Base-by-base conservation (phyloP, 306 rosid genomes). In the Gastrolobium villosum region DNA sequence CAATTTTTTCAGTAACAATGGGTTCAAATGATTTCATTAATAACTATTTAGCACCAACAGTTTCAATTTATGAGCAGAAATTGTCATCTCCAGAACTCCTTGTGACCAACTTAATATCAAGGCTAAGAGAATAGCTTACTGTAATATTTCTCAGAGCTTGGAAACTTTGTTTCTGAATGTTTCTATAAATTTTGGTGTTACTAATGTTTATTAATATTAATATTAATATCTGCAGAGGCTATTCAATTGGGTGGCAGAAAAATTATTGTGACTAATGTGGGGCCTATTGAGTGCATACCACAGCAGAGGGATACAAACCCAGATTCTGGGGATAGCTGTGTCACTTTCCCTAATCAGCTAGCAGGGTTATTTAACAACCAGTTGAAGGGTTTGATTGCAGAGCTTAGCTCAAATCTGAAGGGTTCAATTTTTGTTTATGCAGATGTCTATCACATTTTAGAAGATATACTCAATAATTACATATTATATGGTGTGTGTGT, bases 1-100 rank as follows among this genome's bases (percentile, higher is more conserved):
- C 96, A 28, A 43, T 89, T 0, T 87, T 86, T 81, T 79, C 88
- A 3, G 84, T 90, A 11, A 57, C 84, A 56, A 90, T 92, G 3
- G 97, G 96, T 71, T 87, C 92, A 1, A 92, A 90, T 3, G 93
- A 90, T 70, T 89, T 89, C 84, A 87, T 92, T n/a, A 86, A 90
- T 55, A 89, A 89, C 85, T 92, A 89, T 75, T 64, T 89, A 59
- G 26, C 83, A 54, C 93, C 92, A 2, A 68, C 84, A 1, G 50
- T 82, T 59, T 76, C 87, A 4, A 71, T 56, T 52, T 34, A 71
- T 41, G 66, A 76, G 56, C 61, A 70, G 74, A 61, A 60, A 10
- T 40, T 72, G 30, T 65, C 80, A 39, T 70, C 90, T 55, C 92
- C 96, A 10, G 80, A 87, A 34, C 6, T 59, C 60, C 87, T 86